phyloP scores from a whole-genome alignment of 1,284 basidiomycete genomes.

The Microbotryomycetes sp. region DNA sequence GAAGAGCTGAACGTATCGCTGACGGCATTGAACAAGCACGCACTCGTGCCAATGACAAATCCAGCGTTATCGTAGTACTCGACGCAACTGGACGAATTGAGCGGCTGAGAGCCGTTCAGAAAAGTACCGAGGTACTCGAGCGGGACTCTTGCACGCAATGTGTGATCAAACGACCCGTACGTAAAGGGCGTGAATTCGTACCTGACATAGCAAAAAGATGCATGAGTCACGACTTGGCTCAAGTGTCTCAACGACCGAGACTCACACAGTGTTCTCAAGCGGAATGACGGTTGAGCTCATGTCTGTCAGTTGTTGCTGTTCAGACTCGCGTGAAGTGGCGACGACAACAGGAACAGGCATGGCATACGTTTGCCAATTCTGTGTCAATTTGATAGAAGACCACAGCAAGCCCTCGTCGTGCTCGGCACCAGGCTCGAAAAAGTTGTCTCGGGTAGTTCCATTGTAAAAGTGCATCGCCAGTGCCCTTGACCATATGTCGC shows the following conservation, averaged over 20 bases:
- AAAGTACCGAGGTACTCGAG: conserved; percentile 55
- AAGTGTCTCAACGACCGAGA: conserved; percentile 2
- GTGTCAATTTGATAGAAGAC: conserved; percentile 19
- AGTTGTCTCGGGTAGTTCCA: conserved; percentile 3
- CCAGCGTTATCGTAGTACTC: conserved; percentile 58
- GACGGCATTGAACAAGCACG: conserved; percentile 42
- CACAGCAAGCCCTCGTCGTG: conserved; percentile 27
- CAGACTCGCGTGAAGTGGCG: conserved; percentile 13
- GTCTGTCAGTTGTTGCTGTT: conserved; percentile 3
- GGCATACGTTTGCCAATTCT: conserved; percentile 22
- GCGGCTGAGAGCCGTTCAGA: conserved; percentile 49
- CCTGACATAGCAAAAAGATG: no score
- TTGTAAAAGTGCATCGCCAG: conserved; percentile 33
- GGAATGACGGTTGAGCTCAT: conserved; percentile 20
- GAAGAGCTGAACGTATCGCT: not conserved
- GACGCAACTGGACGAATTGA: conserved; percentile 52
- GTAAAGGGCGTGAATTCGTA: conserved; percentile 54
- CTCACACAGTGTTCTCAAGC: conserved; percentile 24
- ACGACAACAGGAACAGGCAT: conserved; percentile 34
- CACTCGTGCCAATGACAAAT: conserved; percentile 45
- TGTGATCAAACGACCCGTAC: conserved; percentile 61
- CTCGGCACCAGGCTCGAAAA: not conserved
- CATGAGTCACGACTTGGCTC: not conserved
- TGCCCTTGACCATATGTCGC: conserved; percentile 13
- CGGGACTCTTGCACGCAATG: conserved; percentile 53